phyloP scores from a whole-genome alignment of 2,329 filamentous ascomycete species.

The Trichoderma gracile region DNA sequence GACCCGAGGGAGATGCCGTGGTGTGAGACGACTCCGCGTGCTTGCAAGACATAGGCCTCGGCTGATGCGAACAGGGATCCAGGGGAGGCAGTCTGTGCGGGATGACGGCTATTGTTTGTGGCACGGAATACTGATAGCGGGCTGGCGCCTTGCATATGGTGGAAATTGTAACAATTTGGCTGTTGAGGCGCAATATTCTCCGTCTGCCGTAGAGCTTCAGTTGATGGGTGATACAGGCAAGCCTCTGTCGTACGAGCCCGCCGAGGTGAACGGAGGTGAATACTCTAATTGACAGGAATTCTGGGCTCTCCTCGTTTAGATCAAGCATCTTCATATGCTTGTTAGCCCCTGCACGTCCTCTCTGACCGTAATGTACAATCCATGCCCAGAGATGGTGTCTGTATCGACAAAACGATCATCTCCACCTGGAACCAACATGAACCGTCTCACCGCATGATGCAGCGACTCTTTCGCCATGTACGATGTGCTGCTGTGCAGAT shows the following conservation, averaged over 20 bases:
- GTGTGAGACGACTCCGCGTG: neutral
- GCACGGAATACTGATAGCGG: neutral
- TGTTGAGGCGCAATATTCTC: neutral
- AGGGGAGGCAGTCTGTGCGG: neutral
- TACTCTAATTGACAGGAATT: too few species aligned
- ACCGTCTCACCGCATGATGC: neutral
- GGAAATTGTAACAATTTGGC: neutral
- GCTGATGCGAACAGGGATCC: neutral
- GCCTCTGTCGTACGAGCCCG: too few species aligned
- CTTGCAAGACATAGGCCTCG: neutral
- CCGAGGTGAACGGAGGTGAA: too few species aligned
- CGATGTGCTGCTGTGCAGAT: too few species aligned
- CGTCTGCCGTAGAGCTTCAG: neutral
- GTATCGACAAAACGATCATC: neutral
- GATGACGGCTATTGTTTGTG: neutral
- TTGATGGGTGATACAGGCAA: neutral
- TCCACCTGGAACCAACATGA: too few species aligned
- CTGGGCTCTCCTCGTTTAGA: neutral
- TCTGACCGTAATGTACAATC: neutral
- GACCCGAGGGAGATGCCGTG: neutral
- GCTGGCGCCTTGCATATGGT: neutral
- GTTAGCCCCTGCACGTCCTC: neutral
- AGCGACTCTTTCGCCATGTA: neutral
- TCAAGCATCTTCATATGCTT: constrained; percentile 22
- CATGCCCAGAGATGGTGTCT: neutral